phyloP scores from a whole-genome alignment of 2,329 filamentous ascomycete genomes.

The Elsinoe perseae region DNA sequence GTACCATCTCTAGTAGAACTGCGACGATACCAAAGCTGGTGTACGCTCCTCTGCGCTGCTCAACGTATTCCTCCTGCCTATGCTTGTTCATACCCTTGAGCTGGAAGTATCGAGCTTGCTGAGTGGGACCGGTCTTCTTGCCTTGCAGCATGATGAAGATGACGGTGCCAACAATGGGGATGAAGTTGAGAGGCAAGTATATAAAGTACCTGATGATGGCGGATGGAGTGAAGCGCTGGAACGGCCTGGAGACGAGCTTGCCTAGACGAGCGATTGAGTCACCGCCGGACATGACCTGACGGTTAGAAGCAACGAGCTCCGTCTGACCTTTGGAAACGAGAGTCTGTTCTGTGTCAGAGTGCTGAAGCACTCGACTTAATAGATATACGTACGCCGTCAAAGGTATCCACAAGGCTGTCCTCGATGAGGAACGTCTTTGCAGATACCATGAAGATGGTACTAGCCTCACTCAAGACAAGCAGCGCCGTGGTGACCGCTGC shows the following conservation, averaged over 20 bases:
- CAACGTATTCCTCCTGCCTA: slow-evolving; percentile 61
- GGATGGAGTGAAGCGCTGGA: slow-evolving; percentile 45
- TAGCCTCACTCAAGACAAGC: slow-evolving; percentile 50
- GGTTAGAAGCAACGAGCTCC: slow-evolving; percentile 62
- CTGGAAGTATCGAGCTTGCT: slow-evolving; percentile 71
- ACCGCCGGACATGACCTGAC: slow-evolving; percentile 55
- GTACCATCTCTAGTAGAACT: slow-evolving; percentile 76
- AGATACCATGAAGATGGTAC: slow-evolving; percentile 46
- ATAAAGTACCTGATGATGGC: slow-evolving; percentile 71
- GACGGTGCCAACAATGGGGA: slow-evolving; percentile 77
- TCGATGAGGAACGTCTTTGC: slow-evolving; percentile 67
- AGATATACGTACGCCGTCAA: slow-evolving; percentile 57
- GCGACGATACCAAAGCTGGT: slow-evolving; percentile 68
- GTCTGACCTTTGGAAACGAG: slow-evolving; percentile 49
- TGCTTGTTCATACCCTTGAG: slow-evolving; percentile 70
- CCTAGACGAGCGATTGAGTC: slow-evolving; percentile 51
- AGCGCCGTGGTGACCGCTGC: slow-evolving; percentile 66
- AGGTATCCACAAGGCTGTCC: slow-evolving; percentile 78
- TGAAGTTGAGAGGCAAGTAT: slow-evolving; percentile 86
- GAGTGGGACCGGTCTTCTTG: slow-evolving; percentile 45
- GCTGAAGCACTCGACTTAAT: not conserved
- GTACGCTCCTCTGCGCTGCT: slow-evolving; percentile 65
- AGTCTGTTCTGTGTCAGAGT: slow-evolving; percentile 26
- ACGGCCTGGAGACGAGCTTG: slow-evolving; percentile 49
- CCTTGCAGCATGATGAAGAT: slow-evolving; percentile 70